A percentile compares a stretch with the other conserved stretches of the same genome.
Evolutionary conservation across 164 flowering plant species (phyloP).

Genomic region (Dillenia turbinata): DNA sequence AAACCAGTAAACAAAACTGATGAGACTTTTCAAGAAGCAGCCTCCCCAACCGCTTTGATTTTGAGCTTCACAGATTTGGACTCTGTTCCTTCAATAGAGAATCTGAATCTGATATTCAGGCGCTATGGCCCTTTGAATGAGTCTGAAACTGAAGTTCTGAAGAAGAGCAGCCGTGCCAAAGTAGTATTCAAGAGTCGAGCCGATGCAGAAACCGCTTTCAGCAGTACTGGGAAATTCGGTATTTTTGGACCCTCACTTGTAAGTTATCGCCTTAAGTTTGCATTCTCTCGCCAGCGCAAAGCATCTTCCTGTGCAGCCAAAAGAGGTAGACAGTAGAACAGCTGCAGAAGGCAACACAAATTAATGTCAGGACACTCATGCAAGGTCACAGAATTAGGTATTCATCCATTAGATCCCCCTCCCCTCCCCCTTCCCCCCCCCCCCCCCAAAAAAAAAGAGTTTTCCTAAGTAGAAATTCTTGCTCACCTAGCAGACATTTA

Average conservation of each 20-base stretch:
- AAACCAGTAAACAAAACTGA: slow-evolving; percentile 11
- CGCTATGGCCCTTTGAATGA: slow-evolving; percentile 58
- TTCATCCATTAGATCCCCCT: too few relatives aligned
- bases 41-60: slow-evolving; percentile 52
- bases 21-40: slow-evolving; percentile 24
- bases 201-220: slow-evolving; percentile 88
- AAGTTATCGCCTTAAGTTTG: slow-evolving; percentile 60
- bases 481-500: too few relatives aligned
- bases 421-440: too few relatives aligned
- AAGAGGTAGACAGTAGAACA: slow-evolving; percentile 18
- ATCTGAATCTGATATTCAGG: slow-evolving; percentile 60
- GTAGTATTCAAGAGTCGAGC: slow-evolving; percentile 59
- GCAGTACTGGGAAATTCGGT: slow-evolving; percentile 80
- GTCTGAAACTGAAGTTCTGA: slow-evolving; percentile 59
- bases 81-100: slow-evolving; percentile 55
- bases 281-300: slow-evolving; percentile 24
- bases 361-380: slow-evolving; percentile 3
- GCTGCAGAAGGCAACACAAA: slow-evolving; percentile 10
- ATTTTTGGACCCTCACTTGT: slow-evolving; percentile 82
- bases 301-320: slow-evolving; percentile 20
- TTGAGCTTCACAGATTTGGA: slow-evolving; percentile 53
- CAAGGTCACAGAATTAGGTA: too few relatives aligned
- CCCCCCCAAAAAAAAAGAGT: too few relatives aligned
- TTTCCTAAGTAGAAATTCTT: too few relatives aligned
- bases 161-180: slow-evolving; percentile 54